Percentiles rank a stretch among this genome's conserved stretches.
Evolutionary conservation across 2,329 filamentous ascomycete genomes (phyloP).

Genomic region (Alternaria infectoria): DNA sequence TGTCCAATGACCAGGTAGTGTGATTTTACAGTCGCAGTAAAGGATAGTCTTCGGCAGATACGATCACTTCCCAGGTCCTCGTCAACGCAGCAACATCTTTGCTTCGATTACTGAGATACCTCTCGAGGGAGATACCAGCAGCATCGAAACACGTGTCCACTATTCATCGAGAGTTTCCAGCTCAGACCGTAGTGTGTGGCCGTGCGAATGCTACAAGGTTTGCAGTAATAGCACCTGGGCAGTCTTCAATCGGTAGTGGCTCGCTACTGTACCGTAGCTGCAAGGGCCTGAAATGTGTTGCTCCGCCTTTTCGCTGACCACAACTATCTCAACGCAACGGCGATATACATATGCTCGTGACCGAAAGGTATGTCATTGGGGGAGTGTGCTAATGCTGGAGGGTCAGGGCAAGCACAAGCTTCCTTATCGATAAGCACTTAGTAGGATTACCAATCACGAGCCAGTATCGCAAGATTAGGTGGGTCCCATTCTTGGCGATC

Average conservation of each 20-base stretch:
- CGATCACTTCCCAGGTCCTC: background rate
- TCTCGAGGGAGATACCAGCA: background rate
- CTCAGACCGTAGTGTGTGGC: background rate
- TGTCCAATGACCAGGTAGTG: background rate
- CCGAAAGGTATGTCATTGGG: background rate
- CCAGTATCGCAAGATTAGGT: background rate
- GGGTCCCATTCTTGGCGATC: background rate
- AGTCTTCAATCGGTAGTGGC: background rate
- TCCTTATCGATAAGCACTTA: background rate
- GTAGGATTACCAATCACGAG: background rate
- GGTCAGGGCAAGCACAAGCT: background rate
- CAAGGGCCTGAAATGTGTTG: background rate
- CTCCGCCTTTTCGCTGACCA: fast-evolving
- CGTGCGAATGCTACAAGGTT: background rate
- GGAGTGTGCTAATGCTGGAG: background rate
- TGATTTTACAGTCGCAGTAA: background rate
- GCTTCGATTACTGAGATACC: background rate
- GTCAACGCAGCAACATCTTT: background rate
- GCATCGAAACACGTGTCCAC: background rate
- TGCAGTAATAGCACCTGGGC: background rate
- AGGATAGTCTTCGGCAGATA: background rate
- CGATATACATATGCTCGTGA: background rate
- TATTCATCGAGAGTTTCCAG: background rate
- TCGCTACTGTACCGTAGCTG: background rate
- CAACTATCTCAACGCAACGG: background rate